A percentile compares a stretch with the other conserved stretches of the same genome.
phyloP scores from a whole-genome alignment of 805 yeast species.

The Sungouiella blattae region DNA sequence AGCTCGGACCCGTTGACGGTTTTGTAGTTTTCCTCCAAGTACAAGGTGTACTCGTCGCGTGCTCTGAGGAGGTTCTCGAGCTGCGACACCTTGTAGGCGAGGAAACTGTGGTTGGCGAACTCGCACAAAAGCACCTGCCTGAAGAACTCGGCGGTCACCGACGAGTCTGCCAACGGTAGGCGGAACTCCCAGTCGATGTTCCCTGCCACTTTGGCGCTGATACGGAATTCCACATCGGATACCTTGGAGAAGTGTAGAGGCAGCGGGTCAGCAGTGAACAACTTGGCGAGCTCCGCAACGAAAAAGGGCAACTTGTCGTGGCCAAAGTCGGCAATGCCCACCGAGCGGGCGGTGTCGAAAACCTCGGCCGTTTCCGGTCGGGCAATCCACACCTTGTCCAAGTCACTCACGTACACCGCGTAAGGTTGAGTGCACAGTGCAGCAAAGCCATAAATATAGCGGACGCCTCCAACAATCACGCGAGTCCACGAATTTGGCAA shows the following conservation, averaged over 20 bases:
- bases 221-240: neutral
- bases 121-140: slow-evolving; percentile 19
- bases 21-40: slow-evolving; percentile 32
- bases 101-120: slow-evolving; percentile 18
- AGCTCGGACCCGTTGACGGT: slow-evolving; percentile 33
- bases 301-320: slow-evolving; percentile 14
- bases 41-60: slow-evolving; percentile 32
- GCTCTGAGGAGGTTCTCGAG: slow-evolving; percentile 19
- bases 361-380: slow-evolving; percentile 13
- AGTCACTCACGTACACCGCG: slow-evolving; percentile 24
- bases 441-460: slow-evolving; percentile 11
- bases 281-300: slow-evolving; percentile 10
- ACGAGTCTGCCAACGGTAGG: too few species aligned
- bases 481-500: slow-evolving; percentile 9
- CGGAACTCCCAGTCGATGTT: neutral
- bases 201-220: neutral
- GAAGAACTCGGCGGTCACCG: too few species aligned
- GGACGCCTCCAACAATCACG: slow-evolving; percentile 3
- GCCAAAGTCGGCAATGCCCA: slow-evolving; percentile 28
- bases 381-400: slow-evolving; percentile 26
- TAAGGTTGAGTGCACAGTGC: slow-evolving; percentile 14
- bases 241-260: neutral
- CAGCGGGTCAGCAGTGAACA: slow-evolving; percentile 4
- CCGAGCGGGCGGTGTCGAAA: slow-evolving; percentile 14
- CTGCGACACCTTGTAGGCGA: slow-evolving; percentile 15